Evolutionary conservation across 768 basidiomycete species (phyloP).

Genomic region (Rhodotorula kratochvilovae): DNA sequence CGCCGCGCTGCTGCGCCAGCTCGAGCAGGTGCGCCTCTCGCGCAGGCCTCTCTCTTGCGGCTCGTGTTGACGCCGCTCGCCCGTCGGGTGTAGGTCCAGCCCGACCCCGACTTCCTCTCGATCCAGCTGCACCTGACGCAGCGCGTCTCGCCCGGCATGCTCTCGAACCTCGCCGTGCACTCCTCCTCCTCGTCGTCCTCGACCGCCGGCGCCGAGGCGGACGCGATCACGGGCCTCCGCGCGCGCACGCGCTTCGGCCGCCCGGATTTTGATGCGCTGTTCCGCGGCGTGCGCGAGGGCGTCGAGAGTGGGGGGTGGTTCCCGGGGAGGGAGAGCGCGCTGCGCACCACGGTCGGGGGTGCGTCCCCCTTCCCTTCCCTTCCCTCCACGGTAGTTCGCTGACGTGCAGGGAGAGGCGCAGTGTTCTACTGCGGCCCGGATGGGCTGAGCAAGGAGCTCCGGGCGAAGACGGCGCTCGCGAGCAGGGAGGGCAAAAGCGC

Average conservation of each 20-base stretch:
- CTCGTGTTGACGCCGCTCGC: fast-evolving
- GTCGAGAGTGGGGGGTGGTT: conserved; percentile 77
- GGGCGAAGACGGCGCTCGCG: conserved; percentile 61
- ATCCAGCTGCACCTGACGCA: conserved; percentile 88
- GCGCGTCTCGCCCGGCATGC: conserved; percentile 76
- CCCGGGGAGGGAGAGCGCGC: conserved; percentile 67
- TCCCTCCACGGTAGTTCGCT: not conserved
- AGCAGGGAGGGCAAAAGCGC: conserved; percentile 49
- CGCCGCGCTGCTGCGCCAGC: conserved; percentile 77
- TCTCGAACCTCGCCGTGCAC: conserved; percentile 87
- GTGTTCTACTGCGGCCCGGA: conserved; percentile 52
- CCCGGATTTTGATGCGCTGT: conserved; percentile 82
- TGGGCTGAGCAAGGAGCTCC: conserved; percentile 68
- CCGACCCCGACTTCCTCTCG: conserved; percentile 80
- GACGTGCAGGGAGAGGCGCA: not conserved
- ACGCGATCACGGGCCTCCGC: conserved; percentile 80
- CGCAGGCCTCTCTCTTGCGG: too few species aligned
- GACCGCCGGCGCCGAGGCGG: conserved; percentile 51
- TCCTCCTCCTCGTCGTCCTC: conserved; percentile 39
- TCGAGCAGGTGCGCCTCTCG: conserved; percentile 56
- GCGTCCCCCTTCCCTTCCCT: not conserved
- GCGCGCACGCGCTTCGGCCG: conserved; percentile 87
- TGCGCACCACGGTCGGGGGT: conserved; percentile 66
- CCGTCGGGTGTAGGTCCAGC: not conserved
- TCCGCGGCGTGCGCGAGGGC: conserved; percentile 64